Evolutionary conservation across 192 early-diverging fungal species (phyloP), one percentile per base, ranked within the genome.

Genomic region (Umbelopsis vinacea): DNA sequence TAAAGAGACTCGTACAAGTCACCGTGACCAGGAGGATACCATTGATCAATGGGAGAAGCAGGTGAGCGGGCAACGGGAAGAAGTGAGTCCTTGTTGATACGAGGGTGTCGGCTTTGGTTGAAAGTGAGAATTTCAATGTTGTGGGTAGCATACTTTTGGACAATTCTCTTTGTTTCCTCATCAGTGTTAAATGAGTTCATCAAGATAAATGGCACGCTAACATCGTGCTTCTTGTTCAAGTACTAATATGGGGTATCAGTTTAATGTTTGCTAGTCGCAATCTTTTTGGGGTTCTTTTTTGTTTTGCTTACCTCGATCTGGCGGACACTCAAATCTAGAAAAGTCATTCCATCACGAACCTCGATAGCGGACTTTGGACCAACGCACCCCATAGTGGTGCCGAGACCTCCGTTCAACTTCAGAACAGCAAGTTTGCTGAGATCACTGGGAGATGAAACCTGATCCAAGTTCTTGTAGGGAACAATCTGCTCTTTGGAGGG

Each of bases 111-210:
- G 53, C 90, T 92, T 84, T 99, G 98, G 88, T 99, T 99, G 83
- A 99, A 99, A 15, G 97, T 99, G 72, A 96, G 80, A 73, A 99
- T 93, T 75, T 92, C 87, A 60, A 98, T 87, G 72, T 95, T 92
- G 82, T 99, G 96, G 45, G 84, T 87, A 60, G 85, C 88, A 86
- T 99, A 98, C 82, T 99, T 99, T 90, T 98, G 98, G 74, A 98
- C 94, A 82, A 99, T 96, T 69, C 95, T 91, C 79, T 90, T 87
- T 52, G 98, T 99, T 79, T 99, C 98, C 17, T 92, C 92, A 80
- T 99, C 97, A 6, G 98, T 99, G 84, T 99, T 99, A 90, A 99
- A 98, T n/a, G 98, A 99, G 88, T 99, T 99, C 98, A 99, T 99
- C 55, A 98, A 87, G 69, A 99, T 97, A 74, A 98, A 90, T 6